Evolutionary conservation across 2,329 filamentous ascomycete genomes (phyloP), one percentile per base, ranked within the genome.

Genomic region (Colletotrichum horii): DNA sequence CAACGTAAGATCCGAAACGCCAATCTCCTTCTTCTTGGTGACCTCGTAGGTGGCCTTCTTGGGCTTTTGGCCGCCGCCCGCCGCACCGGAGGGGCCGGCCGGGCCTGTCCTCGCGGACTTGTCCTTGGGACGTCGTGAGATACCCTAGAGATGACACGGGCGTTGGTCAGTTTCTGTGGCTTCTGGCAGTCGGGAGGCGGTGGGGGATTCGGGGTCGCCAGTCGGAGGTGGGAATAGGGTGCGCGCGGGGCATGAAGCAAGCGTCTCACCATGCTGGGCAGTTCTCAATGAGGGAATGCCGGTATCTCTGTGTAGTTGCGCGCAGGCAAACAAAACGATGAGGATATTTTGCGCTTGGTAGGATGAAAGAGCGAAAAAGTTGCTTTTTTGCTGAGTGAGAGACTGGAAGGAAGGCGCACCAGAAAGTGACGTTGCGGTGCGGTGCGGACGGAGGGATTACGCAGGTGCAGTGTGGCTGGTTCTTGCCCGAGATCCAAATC

Each of bases 11-110:
- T 99, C 97, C 71, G 97, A 98, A 70, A 99, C 97, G 79, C 97
- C 97, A 80, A 99, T 97, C 86, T 99, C 96, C 91, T 98, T 98
- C 93, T 98, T 99, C 91, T 98, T 98, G 79, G 93, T 95, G 76
- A 93, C 95, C 85, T 99, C 97, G 87, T 97, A 99, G 77, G 95
- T 95, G 78, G 97, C 97, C 88, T 98, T 98, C 87, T 96, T 96
- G 80, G 98, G 95, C 86, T 95, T 95, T 77, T 92, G 84, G 78
- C 81, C 84, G 80, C 82, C 84, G 76, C 80, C 81, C 71, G 79
- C 79, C 74, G 81, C 82, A 77, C 82, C 84, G 71, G 84, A 84
- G 55, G 83, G 82, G 74, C 85, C 85, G 76, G 84, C 82, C 75
- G 85, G 83, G 70, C 85, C 88, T 64, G 82, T 84, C 77, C 84